Evolutionary conservation across 495 filamentous ascomycete species (phyloP).

Genomic region (Penicillium herquei): DNA sequence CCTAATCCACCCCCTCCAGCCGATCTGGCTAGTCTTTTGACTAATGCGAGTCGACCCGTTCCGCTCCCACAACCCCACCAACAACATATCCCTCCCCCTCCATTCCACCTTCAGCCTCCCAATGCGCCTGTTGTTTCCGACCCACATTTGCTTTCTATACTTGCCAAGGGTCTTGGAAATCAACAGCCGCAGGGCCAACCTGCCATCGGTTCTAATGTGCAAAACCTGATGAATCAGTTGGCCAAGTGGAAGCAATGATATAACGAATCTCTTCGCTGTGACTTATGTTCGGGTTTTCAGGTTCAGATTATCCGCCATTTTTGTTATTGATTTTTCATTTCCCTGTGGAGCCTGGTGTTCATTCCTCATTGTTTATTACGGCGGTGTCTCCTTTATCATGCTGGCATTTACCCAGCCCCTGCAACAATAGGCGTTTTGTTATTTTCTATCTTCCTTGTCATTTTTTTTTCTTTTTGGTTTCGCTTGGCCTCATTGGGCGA

Average conservation of each 20-base stretch:
- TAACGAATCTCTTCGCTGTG: constrained; percentile 27
- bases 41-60: constrained; percentile 43
- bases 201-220: constrained; percentile 45
- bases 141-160: constrained; percentile 44
- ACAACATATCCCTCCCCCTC: constrained; percentile 33
- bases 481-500: background rate
- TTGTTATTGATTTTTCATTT: constrained; percentile 6
- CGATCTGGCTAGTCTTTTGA: constrained; percentile 62
- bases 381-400: constrained; percentile 5
- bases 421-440: constrained; percentile 23
- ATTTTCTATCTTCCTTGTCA: background rate
- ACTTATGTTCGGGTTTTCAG: constrained; percentile 3
- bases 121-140: constrained; percentile 37
- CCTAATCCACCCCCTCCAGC: constrained; percentile 38
- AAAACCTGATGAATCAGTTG: constrained; percentile 62
- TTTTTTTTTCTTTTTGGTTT: background rate
- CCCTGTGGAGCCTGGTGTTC: constrained; percentile 20
- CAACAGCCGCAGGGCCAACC: constrained; percentile 44
- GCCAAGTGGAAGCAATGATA: constrained; percentile 59
- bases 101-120: constrained; percentile 33
- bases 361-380: constrained; percentile 6
- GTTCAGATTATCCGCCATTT: constrained; percentile 6
- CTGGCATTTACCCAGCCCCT: constrained; percentile 17
- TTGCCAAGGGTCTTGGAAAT: constrained; percentile 40
- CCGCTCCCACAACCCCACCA: constrained; percentile 34